phyloP scores from a whole-genome alignment of 306 rosid species.

The Dalbergia oliveri region DNA sequence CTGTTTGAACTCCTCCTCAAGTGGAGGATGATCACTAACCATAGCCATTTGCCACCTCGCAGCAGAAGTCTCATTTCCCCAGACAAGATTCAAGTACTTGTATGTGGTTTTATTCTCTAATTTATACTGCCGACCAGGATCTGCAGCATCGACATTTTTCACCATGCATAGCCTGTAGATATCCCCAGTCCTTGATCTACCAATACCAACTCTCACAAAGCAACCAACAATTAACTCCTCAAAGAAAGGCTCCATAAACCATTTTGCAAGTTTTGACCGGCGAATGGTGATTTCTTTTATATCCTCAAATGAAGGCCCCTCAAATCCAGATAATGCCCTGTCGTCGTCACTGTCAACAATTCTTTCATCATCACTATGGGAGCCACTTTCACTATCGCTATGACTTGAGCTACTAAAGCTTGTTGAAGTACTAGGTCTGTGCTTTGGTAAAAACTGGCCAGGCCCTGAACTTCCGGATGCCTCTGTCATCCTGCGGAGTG shows the following conservation, averaged over 20 bases:
- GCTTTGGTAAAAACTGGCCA: slow-evolving; percentile 63
- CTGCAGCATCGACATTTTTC: slow-evolving; percentile 87
- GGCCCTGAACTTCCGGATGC: slow-evolving; percentile 64
- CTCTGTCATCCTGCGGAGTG: slow-evolving; percentile 65
- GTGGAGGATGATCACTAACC: slow-evolving; percentile 83
- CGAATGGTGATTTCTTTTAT: slow-evolving; percentile 83
- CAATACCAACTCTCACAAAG: slow-evolving; percentile 97
- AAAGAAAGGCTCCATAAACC: slow-evolving; percentile 97
- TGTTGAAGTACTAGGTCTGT: slow-evolving; percentile 63
- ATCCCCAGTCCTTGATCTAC: slow-evolving; percentile 80
- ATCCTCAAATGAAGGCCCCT: slow-evolving; percentile 75
- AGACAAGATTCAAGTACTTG: slow-evolving; percentile 84
- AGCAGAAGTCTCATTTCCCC: slow-evolving; percentile 94
- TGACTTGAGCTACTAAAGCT: slow-evolving; percentile 77
- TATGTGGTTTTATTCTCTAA: slow-evolving; percentile 80
- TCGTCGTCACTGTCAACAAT: slow-evolving; percentile 88
- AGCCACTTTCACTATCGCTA: slow-evolving; percentile 86
- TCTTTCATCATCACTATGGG: slow-evolving; percentile 82
- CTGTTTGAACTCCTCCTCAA: slow-evolving; percentile 87
- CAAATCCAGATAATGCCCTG: slow-evolving; percentile 59
- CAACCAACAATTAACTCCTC: slow-evolving; percentile 96
- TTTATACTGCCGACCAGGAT: slow-evolving; percentile 77
- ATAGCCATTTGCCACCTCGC: slow-evolving; percentile 99
- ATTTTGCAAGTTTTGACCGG: slow-evolving; percentile 86
- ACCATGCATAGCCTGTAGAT: slow-evolving; percentile 91